These are phyloP conservation scores for Camelina neglecta DNA, from an alignment of 345 rosid genomes.

Conservation along the genomic window DNA sequence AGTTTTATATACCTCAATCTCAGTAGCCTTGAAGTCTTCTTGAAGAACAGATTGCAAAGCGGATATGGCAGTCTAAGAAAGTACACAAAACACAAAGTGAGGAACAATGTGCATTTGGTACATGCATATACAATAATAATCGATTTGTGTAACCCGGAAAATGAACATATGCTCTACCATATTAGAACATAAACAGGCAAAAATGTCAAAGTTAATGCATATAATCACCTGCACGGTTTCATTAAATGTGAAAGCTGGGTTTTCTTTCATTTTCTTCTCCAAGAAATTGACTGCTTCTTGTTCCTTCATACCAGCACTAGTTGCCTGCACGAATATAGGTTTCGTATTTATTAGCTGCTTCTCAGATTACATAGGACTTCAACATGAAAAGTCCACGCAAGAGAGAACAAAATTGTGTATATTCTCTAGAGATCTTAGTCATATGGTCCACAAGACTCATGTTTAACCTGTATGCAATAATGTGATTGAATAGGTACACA, in stretches of 20 bases:
- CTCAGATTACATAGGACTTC: neutral
- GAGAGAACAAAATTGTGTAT: neutral
- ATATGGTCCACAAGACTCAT: neutral
- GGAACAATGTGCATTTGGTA: neutral
- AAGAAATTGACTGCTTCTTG: constrained; percentile 97
- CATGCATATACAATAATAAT: neutral
- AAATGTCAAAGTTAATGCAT: neutral
- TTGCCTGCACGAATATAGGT: constrained; percentile 61
- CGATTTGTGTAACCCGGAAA: neutral
- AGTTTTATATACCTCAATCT: constrained; percentile 61
- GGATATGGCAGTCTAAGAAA: constrained; percentile 61
- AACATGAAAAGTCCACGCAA: neutral
- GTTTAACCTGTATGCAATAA: neutral
- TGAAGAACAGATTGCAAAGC: constrained; percentile 77
- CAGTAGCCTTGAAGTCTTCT: constrained; percentile 82
- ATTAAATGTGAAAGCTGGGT: constrained; percentile 73
- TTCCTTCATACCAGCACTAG: constrained; percentile 95
- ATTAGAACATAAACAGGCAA: neutral
- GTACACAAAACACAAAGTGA: neutral
- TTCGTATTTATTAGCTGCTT: neutral
- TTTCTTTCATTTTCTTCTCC: constrained; percentile 98
- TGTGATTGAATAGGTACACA: neutral
- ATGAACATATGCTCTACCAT: neutral
- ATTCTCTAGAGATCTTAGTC: constrained; percentile 7
- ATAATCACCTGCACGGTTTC: constrained; percentile 90